A percentile compares a stretch with the other conserved stretches of the same genome.
phyloP scores from a whole-genome alignment of 2,329 filamentous ascomycete genomes.

The Aureobasidium sp. region DNA sequence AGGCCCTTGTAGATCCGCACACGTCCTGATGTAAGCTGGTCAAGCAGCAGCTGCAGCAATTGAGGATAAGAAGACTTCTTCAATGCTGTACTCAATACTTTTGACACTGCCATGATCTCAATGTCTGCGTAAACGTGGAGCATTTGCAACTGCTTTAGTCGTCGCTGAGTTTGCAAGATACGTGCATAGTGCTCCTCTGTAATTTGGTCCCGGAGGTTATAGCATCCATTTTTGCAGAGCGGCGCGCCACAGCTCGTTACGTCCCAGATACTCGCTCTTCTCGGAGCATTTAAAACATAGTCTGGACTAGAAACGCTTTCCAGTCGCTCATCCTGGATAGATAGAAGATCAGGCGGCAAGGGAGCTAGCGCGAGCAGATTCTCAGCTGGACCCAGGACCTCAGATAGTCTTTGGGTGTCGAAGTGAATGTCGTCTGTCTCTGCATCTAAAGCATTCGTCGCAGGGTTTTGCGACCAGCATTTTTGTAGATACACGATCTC shows the following conservation, averaged over 20 bases:
- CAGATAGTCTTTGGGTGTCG: slow-evolving; percentile 13
- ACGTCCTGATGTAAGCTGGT: slow-evolving; percentile 8
- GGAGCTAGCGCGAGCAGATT: slow-evolving; percentile 3
- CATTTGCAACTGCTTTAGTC: slow-evolving; percentile 17
- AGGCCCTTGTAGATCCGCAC: slow-evolving; percentile 18
- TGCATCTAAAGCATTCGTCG: background rate
- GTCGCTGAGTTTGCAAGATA: slow-evolving; percentile 16
- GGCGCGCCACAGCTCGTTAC: slow-evolving; percentile 14
- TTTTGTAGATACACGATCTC: slow-evolving; percentile 18
- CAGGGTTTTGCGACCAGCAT: slow-evolving; percentile 15
- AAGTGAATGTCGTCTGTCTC: slow-evolving; percentile 1
- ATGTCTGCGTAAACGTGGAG: slow-evolving; percentile 16
- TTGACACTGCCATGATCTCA: slow-evolving; percentile 13
- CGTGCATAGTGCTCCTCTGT: slow-evolving; percentile 15
- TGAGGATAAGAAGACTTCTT: slow-evolving; percentile 12
- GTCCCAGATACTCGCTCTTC: slow-evolving; percentile 16
- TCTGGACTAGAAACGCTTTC: slow-evolving; percentile 2
- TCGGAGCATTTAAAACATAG: slow-evolving; percentile 10
- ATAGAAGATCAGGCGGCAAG: slow-evolving; percentile 12
- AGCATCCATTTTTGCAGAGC: slow-evolving; percentile 15
- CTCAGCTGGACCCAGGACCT: slow-evolving; percentile 16
- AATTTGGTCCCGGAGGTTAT: slow-evolving; percentile 16
- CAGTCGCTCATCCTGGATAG: background rate
- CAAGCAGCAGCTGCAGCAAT: slow-evolving; percentile 15
- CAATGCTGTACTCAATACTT: slow-evolving; percentile 12